Evolutionary conservation across 371 early-diverging fungal genomes (phyloP).

Genomic region (Mycotypha africana): DNA sequence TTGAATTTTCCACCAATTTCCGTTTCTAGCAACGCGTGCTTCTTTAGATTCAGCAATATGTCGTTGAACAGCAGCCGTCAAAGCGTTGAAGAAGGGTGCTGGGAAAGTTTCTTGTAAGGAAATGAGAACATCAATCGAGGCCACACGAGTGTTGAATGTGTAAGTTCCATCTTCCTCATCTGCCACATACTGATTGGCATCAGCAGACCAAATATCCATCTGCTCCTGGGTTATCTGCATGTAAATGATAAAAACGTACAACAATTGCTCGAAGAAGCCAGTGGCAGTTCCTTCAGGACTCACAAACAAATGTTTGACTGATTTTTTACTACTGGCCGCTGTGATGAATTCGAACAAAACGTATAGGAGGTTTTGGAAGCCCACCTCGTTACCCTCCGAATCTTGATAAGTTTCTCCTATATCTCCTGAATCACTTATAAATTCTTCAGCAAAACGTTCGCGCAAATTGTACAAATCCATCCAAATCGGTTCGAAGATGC

Average conservation of each 20-base stretch:
- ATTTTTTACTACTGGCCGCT: slow-evolving; percentile 51
- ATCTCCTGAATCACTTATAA: slow-evolving; percentile 53
- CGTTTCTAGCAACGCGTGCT: slow-evolving; percentile 44
- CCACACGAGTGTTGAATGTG: slow-evolving; percentile 77
- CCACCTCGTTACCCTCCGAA: slow-evolving; percentile 73
- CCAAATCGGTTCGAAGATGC: slow-evolving; percentile 63
- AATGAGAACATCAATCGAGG: slow-evolving; percentile 71
- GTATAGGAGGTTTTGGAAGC: slow-evolving; percentile 68
- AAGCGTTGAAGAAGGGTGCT: slow-evolving; percentile 48
- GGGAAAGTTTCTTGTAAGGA: slow-evolving; percentile 57
- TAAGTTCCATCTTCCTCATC: slow-evolving; percentile 88
- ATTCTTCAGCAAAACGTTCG: slow-evolving; percentile 50
- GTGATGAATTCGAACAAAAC: slow-evolving; percentile 67
- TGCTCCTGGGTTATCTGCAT: slow-evolving; percentile 84
- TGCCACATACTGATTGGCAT: slow-evolving; percentile 83
- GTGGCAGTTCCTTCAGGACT: slow-evolving; percentile 33
- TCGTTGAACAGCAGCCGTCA: slow-evolving; percentile 47
- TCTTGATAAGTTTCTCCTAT: slow-evolving; percentile 57
- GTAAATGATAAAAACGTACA: slow-evolving; percentile 60
- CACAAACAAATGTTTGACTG: slow-evolving; percentile 35
- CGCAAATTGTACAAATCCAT: slow-evolving; percentile 52
- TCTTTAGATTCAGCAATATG: slow-evolving; percentile 52
- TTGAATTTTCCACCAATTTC: slow-evolving; percentile 77
- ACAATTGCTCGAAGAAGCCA: slow-evolving; percentile 56
- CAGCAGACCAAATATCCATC: slow-evolving; percentile 73